Evolutionary conservation across 129 eudicot genomes (phyloP), one percentile per base, ranked within the genome.

Genomic region (Chrysanthemum seticuspe): DNA sequence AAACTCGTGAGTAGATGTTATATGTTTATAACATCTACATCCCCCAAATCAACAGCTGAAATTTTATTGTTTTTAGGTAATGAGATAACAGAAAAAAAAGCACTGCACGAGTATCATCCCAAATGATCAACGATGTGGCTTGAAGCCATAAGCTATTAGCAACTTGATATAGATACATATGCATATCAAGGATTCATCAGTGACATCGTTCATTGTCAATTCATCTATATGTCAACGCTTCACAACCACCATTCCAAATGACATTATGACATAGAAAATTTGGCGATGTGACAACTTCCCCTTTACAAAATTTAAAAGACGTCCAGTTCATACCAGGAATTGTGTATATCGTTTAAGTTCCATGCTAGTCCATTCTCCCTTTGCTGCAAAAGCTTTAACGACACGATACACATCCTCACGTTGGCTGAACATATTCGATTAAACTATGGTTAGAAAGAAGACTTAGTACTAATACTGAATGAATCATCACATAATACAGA

Each of bases 401-500:
- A 83, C 93, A 73, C 89, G 91, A 79, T 90, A 94, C 71, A 94
- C 91, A 76, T 94, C 98, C 76, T 94, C 98, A 23, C 97, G 96
- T 76, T 77, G 87, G 27, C 98, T 94, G 93, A 58, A 78, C 21
- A 73, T 67, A 40, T 84, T 53, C 63, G 62, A 84, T 21, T 25
- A 66, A 68, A 52, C 54, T 65, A 64, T 1, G 27, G 62, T 78
- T 71, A 78, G 29, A 71, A 23, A 55, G 8, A 55, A 64, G 10
- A 45, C 50, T 63, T 71, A 31, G 55, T 63, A 29, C 6, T 45
- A 60, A 34, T 8, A 16, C 45, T 19, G 8, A 66, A 40, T 40
- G 45, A 40, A 40, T 40, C 10, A 6, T 40, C 45, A 6, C 45
- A 40, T 40, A 40, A 40, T 40, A 40, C 45, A 40, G 45, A 40